phyloP scores from a whole-genome alignment of 2,329 filamentous ascomycete species.

The Aspergillus awamori region DNA sequence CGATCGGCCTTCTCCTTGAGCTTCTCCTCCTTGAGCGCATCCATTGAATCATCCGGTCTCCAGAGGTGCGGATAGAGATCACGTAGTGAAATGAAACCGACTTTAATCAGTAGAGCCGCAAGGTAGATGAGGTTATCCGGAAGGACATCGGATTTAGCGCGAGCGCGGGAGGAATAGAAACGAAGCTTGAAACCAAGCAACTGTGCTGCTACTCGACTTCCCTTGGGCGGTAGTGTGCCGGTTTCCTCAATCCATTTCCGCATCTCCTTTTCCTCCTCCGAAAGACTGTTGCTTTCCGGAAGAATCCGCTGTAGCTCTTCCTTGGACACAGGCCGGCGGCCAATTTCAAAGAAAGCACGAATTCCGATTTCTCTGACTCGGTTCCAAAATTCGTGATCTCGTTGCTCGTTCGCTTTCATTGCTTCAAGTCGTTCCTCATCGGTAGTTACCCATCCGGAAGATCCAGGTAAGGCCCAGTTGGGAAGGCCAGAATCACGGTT shows the following conservation, averaged over 20 bases:
- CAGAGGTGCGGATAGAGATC: constrained; percentile 93
- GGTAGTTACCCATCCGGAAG: constrained; percentile 62
- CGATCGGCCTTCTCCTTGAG: constrained; percentile 77
- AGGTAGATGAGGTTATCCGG: constrained; percentile 93
- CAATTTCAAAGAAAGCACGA: constrained; percentile 86
- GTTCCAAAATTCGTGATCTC: constrained; percentile 80
- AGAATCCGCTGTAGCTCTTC: constrained; percentile 56
- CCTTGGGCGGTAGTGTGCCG: constrained; percentile 77
- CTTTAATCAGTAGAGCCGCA: constrained; percentile 89
- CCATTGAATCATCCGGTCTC: constrained; percentile 82
- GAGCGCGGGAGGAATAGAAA: constrained; percentile 83
- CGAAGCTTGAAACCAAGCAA: constrained; percentile 95
- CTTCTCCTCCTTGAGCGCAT: constrained; percentile 68
- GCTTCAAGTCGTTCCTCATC: constrained; percentile 70
- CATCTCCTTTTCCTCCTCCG: constrained; percentile 59
- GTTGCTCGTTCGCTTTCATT: constrained; percentile 58
- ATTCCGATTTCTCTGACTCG: constrained; percentile 75
- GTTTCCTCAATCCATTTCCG: constrained; percentile 79
- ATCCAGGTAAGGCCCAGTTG: constrained; percentile 78
- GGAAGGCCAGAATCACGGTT: constrained; percentile 67
- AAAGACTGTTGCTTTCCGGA: constrained; percentile 40
- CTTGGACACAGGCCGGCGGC: constrained; percentile 68
- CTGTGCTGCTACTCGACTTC: constrained; percentile 90
- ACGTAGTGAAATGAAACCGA: constrained; percentile 89
- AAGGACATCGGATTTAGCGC: constrained; percentile 73